A percentile compares a stretch with the other conserved stretches of the same genome.
Evolutionary conservation across 2,329 filamentous ascomycete genomes (phyloP).

Genomic region (Paraconiothyrium brasiliense): DNA sequence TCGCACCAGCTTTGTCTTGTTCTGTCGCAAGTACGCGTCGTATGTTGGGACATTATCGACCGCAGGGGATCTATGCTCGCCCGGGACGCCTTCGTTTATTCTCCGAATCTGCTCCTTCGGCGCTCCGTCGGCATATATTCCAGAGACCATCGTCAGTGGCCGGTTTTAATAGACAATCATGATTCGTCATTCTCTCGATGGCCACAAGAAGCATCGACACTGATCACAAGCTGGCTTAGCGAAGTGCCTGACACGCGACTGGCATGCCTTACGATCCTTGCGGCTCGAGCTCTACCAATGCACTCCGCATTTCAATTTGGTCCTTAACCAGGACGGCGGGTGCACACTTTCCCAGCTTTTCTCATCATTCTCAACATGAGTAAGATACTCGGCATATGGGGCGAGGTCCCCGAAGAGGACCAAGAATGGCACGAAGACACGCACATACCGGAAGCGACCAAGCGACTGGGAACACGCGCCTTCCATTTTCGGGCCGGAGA

Average conservation of each 20-base stretch:
- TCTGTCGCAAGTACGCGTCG: neutral
- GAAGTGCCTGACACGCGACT: neutral
- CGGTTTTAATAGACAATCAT: neutral
- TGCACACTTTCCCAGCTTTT: neutral
- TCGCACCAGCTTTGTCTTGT: neutral
- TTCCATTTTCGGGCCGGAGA: neutral
- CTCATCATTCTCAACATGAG: neutral
- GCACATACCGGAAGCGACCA: neutral
- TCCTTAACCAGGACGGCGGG: neutral
- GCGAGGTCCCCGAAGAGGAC: neutral
- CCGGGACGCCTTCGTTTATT: neutral
- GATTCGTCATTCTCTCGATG: neutral
- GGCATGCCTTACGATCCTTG: slow-evolving; percentile 1
- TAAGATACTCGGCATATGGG: slow-evolving; percentile 3
- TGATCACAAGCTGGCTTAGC: neutral
- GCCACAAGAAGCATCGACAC: neutral
- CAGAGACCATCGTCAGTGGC: neutral
- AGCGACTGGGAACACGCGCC: neutral
- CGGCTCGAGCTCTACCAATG: neutral
- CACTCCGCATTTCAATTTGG: neutral
- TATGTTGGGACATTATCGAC: neutral
- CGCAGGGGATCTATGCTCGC: too few relatives aligned
- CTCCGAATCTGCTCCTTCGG: neutral
- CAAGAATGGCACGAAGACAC: slow-evolving; percentile 1
- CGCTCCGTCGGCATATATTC: neutral